Evolutionary conservation across 805 yeast species (phyloP).

Genomic region (Metschnikowia sp.): DNA sequence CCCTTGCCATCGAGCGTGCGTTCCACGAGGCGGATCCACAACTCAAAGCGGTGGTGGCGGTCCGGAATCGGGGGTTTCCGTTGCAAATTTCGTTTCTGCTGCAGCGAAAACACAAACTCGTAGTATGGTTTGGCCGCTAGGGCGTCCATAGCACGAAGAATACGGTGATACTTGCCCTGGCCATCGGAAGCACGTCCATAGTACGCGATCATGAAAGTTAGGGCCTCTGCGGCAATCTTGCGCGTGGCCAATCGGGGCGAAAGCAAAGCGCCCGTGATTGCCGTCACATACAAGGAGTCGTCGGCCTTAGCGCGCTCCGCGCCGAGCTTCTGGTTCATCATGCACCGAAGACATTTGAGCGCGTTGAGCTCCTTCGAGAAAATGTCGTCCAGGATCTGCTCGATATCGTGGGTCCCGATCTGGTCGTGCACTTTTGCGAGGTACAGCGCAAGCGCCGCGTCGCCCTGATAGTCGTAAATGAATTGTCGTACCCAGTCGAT

Average conservation of each 20-base stretch:
- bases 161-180: slow-evolving; percentile 51
- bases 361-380: slow-evolving; percentile 72
- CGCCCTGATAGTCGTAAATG: slow-evolving; percentile 73
- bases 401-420: slow-evolving; percentile 18
- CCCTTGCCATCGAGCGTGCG: slow-evolving; percentile 82
- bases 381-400: slow-evolving; percentile 45
- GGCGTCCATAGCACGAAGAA: slow-evolving; percentile 49
- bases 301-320: slow-evolving; percentile 54
- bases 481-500: slow-evolving; percentile 75
- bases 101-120: slow-evolving; percentile 29
- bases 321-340: slow-evolving; percentile 62
- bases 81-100: slow-evolving; percentile 27
- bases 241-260: slow-evolving; percentile 77
- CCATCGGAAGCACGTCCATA: slow-evolving; percentile 24
- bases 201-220: slow-evolving; percentile 47
- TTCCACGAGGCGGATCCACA: slow-evolving; percentile 68
- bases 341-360: slow-evolving; percentile 72
- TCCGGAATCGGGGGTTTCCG: slow-evolving; percentile 36
- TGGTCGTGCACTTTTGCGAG: slow-evolving; percentile 50
- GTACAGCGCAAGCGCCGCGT: slow-evolving; percentile 66
- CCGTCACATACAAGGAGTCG: slow-evolving; percentile 44
- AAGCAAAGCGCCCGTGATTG: slow-evolving; percentile 67
- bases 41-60: slow-evolving; percentile 51
- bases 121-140: slow-evolving; percentile 37
- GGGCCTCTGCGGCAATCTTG: slow-evolving; percentile 73